phyloP scores from a whole-genome alignment of 441 rosid genomes.

The Erysimum cheiri region DNA sequence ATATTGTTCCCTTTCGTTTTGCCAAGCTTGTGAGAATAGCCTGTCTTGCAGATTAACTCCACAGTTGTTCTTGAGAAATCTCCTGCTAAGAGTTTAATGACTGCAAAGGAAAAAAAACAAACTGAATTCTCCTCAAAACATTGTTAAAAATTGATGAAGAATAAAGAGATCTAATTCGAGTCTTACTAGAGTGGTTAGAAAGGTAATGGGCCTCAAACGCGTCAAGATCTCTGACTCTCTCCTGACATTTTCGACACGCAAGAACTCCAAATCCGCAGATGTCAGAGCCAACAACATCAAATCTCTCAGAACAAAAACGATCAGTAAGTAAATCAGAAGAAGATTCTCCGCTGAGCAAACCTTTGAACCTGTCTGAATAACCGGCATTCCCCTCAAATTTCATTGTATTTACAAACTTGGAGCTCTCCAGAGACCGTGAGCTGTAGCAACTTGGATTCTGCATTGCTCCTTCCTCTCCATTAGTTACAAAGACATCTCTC shows the following conservation, averaged over 20 bases:
- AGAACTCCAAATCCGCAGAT: conserved; percentile 38
- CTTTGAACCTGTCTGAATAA: conserved; percentile 25
- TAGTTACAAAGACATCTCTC: conserved; percentile 50
- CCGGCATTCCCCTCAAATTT: conserved; percentile 8
- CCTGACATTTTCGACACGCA: conserved; percentile 56
- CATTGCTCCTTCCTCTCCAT: conserved; percentile 40
- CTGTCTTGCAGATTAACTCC: conserved; percentile 62
- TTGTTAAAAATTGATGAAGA: neutral
- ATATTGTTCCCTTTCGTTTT: conserved; percentile 40
- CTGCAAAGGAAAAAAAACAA: conserved; percentile 35
- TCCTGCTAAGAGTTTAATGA: conserved; percentile 60
- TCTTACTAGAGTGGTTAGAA: conserved; percentile 63
- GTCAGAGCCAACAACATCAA: conserved; percentile 43
- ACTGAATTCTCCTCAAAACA: neutral
- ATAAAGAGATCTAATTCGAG: neutral
- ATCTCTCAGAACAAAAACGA: conserved; percentile 39
- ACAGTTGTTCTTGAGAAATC: conserved; percentile 69
- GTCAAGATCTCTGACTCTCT: conserved; percentile 53
- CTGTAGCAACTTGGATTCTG: conserved; percentile 52
- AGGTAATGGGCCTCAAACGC: conserved; percentile 63
- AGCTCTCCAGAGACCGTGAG: conserved; percentile 54
- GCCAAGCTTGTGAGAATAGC: conserved; percentile 33
- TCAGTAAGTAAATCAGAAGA: conserved; percentile 29
- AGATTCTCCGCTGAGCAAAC: conserved; percentile 22
- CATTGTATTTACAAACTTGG: conserved; percentile 18